Conservation (phyloP, 306 rosid genomes). For the Gynostemma pentaphyllum region DNA sequence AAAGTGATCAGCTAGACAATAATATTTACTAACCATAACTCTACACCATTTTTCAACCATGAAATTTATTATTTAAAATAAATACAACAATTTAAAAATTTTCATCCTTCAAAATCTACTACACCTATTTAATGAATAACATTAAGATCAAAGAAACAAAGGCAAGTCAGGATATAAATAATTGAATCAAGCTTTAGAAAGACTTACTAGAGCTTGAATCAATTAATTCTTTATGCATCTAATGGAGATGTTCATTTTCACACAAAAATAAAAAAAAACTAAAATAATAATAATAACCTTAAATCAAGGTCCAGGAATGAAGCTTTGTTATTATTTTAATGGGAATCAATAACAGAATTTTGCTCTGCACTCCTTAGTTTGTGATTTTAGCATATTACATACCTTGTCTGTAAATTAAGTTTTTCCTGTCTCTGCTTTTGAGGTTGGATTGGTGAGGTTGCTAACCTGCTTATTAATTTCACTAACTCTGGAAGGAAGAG, state of each 20-base stretch:
- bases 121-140: not conserved
- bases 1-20: conserved; percentile 5
- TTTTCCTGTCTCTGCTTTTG: too few relatives aligned
- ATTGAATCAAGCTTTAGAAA: not conserved
- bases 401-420: too few relatives aligned
- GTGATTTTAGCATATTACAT: not conserved
- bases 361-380: not conserved
- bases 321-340: too few relatives aligned
- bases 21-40: not conserved
- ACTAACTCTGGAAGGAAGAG: too few relatives aligned
- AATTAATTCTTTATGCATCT: too few relatives aligned
- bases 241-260: not conserved
- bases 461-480: not conserved
- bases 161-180: not conserved
- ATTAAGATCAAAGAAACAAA: not conserved
- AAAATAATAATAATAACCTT: not conserved
- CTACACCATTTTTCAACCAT: not conserved
- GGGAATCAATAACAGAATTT: not conserved
- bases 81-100: not conserved
- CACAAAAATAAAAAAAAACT: not conserved
- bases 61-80: not conserved
- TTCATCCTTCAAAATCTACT: not conserved
- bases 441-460: not conserved
- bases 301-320: not conserved
- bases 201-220: too few relatives aligned